Evolutionary conservation across 495 filamentous ascomycete species (phyloP).

Genomic region (Podospora fimiseda): DNA sequence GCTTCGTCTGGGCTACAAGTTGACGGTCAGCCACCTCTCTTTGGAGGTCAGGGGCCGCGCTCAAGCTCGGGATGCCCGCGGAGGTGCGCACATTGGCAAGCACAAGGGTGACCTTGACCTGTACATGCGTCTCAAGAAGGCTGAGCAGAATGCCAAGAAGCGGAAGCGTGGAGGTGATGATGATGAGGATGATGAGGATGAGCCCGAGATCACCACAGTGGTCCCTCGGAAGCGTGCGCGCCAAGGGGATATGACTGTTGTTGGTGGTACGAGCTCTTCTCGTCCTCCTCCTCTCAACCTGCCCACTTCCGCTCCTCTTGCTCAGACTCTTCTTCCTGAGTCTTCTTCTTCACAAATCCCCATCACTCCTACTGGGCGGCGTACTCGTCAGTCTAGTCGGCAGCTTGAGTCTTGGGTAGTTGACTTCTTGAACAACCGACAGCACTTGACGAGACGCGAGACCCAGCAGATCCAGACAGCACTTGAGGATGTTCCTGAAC

Average conservation of each 20-base stretch:
- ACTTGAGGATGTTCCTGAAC: conserved; percentile 2
- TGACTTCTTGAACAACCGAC: neutral
- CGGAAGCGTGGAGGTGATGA: neutral
- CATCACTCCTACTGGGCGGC: neutral
- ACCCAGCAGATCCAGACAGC: conserved; percentile 1
- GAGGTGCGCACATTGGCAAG: conserved; percentile 29
- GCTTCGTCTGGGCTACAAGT: conserved; percentile 22
- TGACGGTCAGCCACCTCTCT: conserved; percentile 22
- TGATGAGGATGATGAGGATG: neutral
- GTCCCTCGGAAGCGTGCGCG: neutral
- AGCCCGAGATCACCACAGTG: neutral
- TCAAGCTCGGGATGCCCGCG: conserved; percentile 21
- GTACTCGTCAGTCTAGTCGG: conserved; percentile 8
- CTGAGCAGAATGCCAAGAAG: neutral
- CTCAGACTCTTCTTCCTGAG: no score
- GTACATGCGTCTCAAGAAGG: conserved; percentile 10
- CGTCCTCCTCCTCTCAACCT: no score
- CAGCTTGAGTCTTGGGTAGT: neutral
- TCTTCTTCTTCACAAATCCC: neutral
- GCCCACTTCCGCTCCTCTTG: no score
- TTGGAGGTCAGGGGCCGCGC: conserved; percentile 17
- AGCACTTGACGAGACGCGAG: neutral
- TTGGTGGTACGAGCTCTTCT: neutral
- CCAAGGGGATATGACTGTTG: neutral
- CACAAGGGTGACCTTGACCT: conserved; percentile 33